Evolutionary conservation across 495 filamentous ascomycete species (phyloP), one percentile per base, ranked within the genome.

Genomic region (Trichoderma reesei): DNA sequence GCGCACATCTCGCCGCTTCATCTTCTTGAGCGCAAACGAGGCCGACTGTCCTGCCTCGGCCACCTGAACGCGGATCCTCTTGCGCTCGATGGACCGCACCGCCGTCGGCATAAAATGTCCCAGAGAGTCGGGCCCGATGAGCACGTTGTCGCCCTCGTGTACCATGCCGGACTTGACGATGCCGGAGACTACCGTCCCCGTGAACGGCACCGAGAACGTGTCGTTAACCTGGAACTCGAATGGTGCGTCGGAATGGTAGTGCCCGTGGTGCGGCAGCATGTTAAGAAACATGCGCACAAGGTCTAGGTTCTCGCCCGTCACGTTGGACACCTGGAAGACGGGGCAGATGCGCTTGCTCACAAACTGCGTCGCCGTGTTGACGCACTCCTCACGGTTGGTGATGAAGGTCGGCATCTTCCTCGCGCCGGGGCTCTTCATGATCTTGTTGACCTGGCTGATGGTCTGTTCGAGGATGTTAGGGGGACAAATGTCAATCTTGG

Each of bases 401-500:
- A 98, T 88, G 74, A 98, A 94, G 62, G 98, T 91, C n/a, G 95
- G 95, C 63, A 98, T 96, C 78, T 98, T 98, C 33, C 90, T 80
- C 20, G 94, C 95, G 1, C 92, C 94, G 9, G 91, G 91, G 44
- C 88, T 92, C 76, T 98, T 98, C 62, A 98, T 79, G 63, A 98
- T 97, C 66, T 91, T 88, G 26, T 84, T 89, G 63, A 98, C 83
- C 70, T 97, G 93, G n/a, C 85, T 87, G 61, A 98, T 86, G 41
- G 94, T 98, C 75, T 98, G 88, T 75, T 96, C 84, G 18, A 98
- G 76, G 71, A 98, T 96, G 65, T 98, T 88, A 0, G 95, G 94
- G 18, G 94, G 94, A 70, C 94, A 98, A 62, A 98, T 98, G 74
- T 98, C 94, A 67, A 98, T 98, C 76, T 98, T 98, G 72, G 94